Conservation (phyloP, 441 rosid species). For the Gossypium schwendimanii region DNA sequence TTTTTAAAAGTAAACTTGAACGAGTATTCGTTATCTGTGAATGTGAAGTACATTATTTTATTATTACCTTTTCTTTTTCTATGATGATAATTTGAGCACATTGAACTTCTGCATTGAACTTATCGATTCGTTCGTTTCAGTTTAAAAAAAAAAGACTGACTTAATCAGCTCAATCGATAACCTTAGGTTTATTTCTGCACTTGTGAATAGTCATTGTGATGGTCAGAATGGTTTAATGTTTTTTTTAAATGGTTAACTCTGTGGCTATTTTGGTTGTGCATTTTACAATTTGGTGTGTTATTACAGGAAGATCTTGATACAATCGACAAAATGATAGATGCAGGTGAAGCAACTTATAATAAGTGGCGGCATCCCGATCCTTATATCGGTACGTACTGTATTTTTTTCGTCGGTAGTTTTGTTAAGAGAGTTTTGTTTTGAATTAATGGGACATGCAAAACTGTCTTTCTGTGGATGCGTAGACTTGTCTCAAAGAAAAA, state of each 20-base stretch:
- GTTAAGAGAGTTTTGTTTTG: background rate
- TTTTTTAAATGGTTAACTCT: background rate
- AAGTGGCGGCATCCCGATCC: slow-evolving; percentile 98
- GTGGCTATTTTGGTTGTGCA: background rate
- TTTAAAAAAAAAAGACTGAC: too few relatives aligned
- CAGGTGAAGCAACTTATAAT: slow-evolving; percentile 63
- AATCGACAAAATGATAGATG: slow-evolving; percentile 68
- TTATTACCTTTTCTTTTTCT: background rate
- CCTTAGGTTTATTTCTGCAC: too few relatives aligned
- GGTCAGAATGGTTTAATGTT: background rate
- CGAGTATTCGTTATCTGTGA: background rate
- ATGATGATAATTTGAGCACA: slow-evolving; percentile 1
- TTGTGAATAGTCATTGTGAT: background rate
- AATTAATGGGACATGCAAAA: background rate
- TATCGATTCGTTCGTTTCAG: background rate
- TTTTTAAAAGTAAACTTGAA: background rate
- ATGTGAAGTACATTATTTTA: too few relatives aligned
- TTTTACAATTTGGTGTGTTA: background rate
- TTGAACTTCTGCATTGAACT: background rate
- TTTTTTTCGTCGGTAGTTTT: background rate
- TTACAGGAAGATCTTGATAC: slow-evolving; percentile 70
- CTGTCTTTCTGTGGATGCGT: background rate
- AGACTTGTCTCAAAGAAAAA: background rate
- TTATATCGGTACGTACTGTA: slow-evolving; percentile 55
- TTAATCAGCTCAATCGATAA: too few relatives aligned